phyloP scores from a whole-genome alignment of 257 asterid genomes.

The Solanum microdontum region DNA sequence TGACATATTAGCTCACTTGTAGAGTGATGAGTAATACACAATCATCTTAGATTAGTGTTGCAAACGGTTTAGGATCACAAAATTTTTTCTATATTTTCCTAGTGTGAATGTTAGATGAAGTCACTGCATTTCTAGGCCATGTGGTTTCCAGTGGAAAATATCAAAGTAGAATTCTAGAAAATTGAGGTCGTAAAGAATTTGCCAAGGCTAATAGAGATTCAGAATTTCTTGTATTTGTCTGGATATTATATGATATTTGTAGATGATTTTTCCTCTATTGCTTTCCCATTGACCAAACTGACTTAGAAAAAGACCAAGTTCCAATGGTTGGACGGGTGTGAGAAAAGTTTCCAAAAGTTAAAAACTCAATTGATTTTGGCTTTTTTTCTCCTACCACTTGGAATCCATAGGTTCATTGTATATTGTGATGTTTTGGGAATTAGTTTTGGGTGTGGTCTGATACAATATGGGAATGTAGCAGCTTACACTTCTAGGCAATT shows the following conservation, averaged over 20 bases:
- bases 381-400: not conserved
- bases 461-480: not conserved
- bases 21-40: too few relatives aligned
- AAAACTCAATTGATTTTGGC: not conserved
- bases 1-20: too few relatives aligned
- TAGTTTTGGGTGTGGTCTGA: not conserved
- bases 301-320: not conserved
- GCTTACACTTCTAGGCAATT: not conserved
- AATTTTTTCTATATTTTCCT: too few relatives aligned
- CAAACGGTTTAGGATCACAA: too few relatives aligned
- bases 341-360: not conserved
- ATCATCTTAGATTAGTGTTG: too few relatives aligned
- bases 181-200: not conserved
- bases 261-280: not conserved
- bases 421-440: not conserved
- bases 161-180: not conserved
- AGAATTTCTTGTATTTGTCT: not conserved
- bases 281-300: not conserved
- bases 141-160: too few relatives aligned
- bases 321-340: not conserved
- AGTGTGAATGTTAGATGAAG: too few relatives aligned
- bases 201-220: not conserved
- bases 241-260: not conserved
- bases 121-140: too few relatives aligned
- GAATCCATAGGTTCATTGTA: not conserved